Conservation (phyloP, 2,329 filamentous ascomycete genomes). For the Sporothrix euskadiensis region DNA sequence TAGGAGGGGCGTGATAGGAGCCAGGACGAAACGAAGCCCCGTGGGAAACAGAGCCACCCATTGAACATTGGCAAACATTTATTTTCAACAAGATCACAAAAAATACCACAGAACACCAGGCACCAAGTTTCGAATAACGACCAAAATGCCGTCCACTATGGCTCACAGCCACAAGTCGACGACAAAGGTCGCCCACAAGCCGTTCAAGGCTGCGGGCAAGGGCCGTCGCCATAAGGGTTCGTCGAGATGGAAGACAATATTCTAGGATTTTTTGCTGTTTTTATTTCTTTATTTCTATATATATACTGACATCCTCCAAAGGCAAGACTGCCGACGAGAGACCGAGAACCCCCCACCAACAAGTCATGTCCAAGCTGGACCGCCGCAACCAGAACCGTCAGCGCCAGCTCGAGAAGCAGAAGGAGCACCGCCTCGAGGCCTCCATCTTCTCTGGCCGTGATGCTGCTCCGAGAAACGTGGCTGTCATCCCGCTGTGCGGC, state of each 20-base stretch:
- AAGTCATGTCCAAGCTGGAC: slow-evolving; percentile 96
- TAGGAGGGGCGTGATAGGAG: background rate
- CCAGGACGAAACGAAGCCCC: background rate
- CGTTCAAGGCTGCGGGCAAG: slow-evolving; percentile 90
- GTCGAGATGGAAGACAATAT: background rate
- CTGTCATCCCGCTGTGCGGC: slow-evolving; percentile 78
- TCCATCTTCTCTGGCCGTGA: slow-evolving; percentile 84
- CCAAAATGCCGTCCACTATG: slow-evolving; percentile 40
- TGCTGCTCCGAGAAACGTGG: slow-evolving; percentile 84
- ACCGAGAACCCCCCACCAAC: slow-evolving; percentile 89
- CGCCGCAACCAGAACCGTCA: slow-evolving; percentile 94
- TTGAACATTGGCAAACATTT: slow-evolving; percentile 9
- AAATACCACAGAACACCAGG: background rate
- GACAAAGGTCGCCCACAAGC: slow-evolving; percentile 83
- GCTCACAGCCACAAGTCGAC: slow-evolving; percentile 88
- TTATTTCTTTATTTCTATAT: no score
- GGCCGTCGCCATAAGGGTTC: slow-evolving; percentile 49
- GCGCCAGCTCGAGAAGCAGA: slow-evolving; percentile 78
- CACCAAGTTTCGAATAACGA: no score
- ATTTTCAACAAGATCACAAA: slow-evolving; percentile 8
- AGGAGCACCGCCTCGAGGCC: slow-evolving; percentile 75
- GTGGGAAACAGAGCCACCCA: background rate
- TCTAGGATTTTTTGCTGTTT: background rate
- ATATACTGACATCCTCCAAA: slow-evolving; percentile 40
- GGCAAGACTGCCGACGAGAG: slow-evolving; percentile 77